Evolutionary conservation across 2,329 filamentous ascomycete genomes (phyloP).

Genomic region (Trichoderma hamatum): DNA sequence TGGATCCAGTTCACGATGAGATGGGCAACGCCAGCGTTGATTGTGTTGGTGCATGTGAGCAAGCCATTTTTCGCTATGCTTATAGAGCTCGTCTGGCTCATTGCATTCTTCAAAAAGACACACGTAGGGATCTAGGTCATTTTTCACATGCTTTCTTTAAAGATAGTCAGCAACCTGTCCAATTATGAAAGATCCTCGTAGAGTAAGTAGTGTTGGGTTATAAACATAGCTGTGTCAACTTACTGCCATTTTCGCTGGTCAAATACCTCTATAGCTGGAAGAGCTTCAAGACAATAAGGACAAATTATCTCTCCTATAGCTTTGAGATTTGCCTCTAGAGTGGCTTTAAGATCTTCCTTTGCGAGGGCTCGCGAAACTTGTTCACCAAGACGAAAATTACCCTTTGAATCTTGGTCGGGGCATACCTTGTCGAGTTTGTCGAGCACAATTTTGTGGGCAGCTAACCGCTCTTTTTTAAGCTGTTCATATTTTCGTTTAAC

Average conservation of each 20-base stretch:
- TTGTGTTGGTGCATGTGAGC: background rate
- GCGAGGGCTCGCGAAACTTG: background rate
- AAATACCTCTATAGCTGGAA: background rate
- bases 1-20: background rate
- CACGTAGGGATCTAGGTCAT: constrained; percentile 32
- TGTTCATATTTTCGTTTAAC: background rate
- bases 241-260: background rate
- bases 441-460: background rate
- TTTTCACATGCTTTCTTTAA: constrained; percentile 28
- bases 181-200: background rate
- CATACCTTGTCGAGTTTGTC: background rate
- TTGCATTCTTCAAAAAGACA: constrained; percentile 31
- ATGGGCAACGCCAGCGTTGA: background rate
- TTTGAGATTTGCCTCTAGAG: background rate
- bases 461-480: background rate
- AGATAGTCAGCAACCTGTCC: background rate
- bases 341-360: background rate
- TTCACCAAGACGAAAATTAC: background rate
- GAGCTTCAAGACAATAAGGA: background rate
- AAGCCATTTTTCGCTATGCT: constrained; percentile 15
- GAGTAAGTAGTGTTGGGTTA: too few relatives aligned
- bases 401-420: background rate
- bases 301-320: background rate
- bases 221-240: background rate
- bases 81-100: constrained; percentile 21